Conservation (phyloP, 2,329 filamentous ascomycete species). For the Monilinia fructicola region DNA sequence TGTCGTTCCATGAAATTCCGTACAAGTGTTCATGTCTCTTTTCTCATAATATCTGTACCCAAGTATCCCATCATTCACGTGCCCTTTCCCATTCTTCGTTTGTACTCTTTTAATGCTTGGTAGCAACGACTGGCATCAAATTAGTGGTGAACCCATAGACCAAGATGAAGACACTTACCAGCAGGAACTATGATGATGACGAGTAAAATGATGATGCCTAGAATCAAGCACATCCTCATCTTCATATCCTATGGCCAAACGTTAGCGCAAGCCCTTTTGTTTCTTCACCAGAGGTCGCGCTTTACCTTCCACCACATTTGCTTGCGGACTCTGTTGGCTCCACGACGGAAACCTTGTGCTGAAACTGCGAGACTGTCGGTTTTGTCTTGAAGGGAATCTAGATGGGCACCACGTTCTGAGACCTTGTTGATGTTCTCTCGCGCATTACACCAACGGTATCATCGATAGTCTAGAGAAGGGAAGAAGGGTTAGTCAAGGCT, state of each 20-base stretch:
- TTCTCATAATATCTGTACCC: constrained; percentile 19
- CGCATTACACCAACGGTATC: constrained; percentile 93
- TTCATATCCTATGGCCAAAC: constrained; percentile 52
- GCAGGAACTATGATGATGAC: constrained; percentile 91
- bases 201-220: constrained; percentile 86
- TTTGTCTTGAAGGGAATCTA: constrained; percentile 89
- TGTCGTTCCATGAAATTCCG: constrained; percentile 24
- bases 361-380: constrained; percentile 91
- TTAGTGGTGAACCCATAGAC: constrained; percentile 30
- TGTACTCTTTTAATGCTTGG: constrained; percentile 39
- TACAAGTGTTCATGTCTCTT: constrained; percentile 27
- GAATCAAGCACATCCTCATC: constrained; percentile 96
- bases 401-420: constrained; percentile 83
- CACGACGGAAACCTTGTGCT: constrained; percentile 91
- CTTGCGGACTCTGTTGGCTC: constrained; percentile 93
- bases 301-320: constrained; percentile 69
- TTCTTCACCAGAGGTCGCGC: background rate
- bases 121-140: constrained; percentile 45
- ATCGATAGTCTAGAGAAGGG: constrained; percentile 81
- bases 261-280: background rate
- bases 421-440: constrained; percentile 97
- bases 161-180: constrained; percentile 57
- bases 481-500: constrained; percentile 30
- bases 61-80: constrained; percentile 22
- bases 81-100: background rate